phyloP scores from a whole-genome alignment of 768 basidiomycete genomes.

The Termitomyces sp. region DNA sequence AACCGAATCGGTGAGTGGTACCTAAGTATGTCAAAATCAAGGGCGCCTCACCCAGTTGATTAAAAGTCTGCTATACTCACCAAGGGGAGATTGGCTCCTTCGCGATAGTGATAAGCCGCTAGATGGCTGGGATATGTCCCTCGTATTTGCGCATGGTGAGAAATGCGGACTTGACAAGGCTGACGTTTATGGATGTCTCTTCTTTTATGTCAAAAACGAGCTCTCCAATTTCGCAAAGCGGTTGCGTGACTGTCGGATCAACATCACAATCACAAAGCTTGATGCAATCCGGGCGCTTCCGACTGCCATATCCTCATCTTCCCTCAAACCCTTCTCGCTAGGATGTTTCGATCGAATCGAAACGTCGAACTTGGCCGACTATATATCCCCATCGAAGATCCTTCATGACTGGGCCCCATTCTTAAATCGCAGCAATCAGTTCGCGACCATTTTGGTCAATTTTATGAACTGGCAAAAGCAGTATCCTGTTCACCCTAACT shows the following conservation, averaged over 20 bases:
- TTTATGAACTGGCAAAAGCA: conserved; percentile 25
- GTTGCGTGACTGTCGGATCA: conserved; percentile 23
- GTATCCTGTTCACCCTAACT: conserved; percentile 1
- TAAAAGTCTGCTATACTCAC: conserved; percentile 33
- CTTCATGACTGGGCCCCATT: conserved; percentile 27
- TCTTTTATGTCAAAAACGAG: conserved; percentile 30
- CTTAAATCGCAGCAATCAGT: conserved; percentile 23
- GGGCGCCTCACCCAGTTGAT: background rate
- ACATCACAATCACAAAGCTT: conserved; percentile 24
- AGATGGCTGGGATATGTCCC: conserved; percentile 36
- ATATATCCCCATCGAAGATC: conserved; percentile 17
- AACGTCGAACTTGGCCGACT: conserved; percentile 24
- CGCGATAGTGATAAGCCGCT: conserved; percentile 38
- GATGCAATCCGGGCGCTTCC: conserved; percentile 34
- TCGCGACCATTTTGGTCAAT: conserved; percentile 23
- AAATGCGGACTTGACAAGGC: conserved; percentile 20
- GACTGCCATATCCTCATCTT: conserved; percentile 20
- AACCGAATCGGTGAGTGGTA: conserved; percentile 25
- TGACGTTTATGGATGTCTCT: conserved; percentile 30
- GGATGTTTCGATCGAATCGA: conserved; percentile 28
- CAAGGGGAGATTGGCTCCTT: conserved; percentile 32
- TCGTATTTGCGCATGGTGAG: conserved; percentile 29
- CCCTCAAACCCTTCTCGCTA: conserved; percentile 20
- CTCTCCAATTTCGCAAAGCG: conserved; percentile 25
- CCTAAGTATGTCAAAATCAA: background rate